A percentile compares a stretch with the other conserved stretches of the same genome.
phyloP scores from a whole-genome alignment of 306 rosid species.

The Lathyrus oleraceus region DNA sequence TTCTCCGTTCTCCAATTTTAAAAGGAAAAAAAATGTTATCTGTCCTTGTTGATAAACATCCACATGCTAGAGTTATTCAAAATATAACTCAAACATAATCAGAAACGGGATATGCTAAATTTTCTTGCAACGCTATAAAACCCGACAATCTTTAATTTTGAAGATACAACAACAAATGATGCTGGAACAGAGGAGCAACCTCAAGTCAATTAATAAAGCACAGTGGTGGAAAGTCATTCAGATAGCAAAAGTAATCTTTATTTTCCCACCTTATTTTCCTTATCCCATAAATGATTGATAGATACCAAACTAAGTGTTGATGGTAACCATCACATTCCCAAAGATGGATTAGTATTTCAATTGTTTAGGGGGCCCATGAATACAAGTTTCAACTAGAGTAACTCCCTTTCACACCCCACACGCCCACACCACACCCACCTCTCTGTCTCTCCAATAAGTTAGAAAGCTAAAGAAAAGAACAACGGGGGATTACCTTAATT shows the following conservation, averaged over 20 bases:
- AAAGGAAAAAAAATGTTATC: too few relatives aligned
- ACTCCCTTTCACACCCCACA: conserved; percentile 38
- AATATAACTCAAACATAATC: too few relatives aligned
- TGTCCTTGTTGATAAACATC: neutral
- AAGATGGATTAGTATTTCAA: conserved; percentile 42
- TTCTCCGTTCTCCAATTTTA: too few relatives aligned
- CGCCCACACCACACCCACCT: conserved; percentile 39
- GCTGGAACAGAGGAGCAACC: neutral
- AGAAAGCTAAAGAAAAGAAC: conserved; percentile 39
- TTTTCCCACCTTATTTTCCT: conserved; percentile 43
- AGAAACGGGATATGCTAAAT: too few relatives aligned
- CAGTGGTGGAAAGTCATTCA: neutral
- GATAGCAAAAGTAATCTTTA: conserved; percentile 43
- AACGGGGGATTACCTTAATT: conserved; percentile 44
- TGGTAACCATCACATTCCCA: conserved; percentile 49
- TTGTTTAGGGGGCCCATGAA: conserved; percentile 55
- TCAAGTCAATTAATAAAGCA: neutral
- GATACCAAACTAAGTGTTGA: conserved; percentile 63
- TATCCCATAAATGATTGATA: conserved; percentile 55
- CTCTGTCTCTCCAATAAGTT: conserved; percentile 42
- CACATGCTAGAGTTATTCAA: too few relatives aligned
- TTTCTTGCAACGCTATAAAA: too few relatives aligned
- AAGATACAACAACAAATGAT: conserved; percentile 9
- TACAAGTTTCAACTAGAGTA: conserved; percentile 46
- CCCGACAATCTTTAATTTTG: conserved; percentile 4